These are phyloP conservation scores for Tubosaeta sp. DNA, from an alignment of 768 basidiomycete species.

Conservation along the genomic window DNA sequence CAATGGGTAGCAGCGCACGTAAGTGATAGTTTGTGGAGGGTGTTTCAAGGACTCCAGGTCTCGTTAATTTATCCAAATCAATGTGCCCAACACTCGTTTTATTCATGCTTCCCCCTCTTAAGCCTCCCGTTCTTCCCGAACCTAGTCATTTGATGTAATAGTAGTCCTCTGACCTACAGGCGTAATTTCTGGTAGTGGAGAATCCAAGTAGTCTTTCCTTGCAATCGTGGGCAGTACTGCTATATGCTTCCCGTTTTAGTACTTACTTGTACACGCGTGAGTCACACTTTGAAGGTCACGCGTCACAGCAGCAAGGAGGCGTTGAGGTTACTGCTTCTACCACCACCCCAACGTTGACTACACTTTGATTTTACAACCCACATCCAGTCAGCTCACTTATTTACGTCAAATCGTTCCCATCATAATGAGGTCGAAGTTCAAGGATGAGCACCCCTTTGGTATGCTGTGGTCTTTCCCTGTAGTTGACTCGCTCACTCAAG, in stretches of 20 bases:
- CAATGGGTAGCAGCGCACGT: constrained; percentile 42
- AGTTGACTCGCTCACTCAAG: constrained; percentile 31
- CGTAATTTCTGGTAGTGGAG: background rate
- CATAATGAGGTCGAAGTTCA: constrained; percentile 89
- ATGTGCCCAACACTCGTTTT: background rate
- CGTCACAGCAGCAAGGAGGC: constrained; percentile 32
- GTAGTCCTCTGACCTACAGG: constrained; percentile 6
- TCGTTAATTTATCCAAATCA: background rate
- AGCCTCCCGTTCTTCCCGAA: background rate
- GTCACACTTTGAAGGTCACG: constrained; percentile 28
- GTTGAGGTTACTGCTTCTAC: constrained; percentile 21
- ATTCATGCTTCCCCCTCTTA: background rate
- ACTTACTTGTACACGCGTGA: constrained; percentile 11
- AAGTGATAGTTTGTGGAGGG: constrained; percentile 5
- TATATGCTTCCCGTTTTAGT: constrained; percentile 11
- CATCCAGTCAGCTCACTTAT: constrained; percentile 3
- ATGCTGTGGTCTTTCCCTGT: constrained; percentile 23
- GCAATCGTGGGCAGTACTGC: background rate
- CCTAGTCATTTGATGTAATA: background rate
- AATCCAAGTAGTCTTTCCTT: background rate
- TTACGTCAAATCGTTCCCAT: constrained; percentile 1
- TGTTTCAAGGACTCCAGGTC: background rate
- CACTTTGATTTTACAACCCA: constrained; percentile 12
- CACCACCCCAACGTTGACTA: constrained; percentile 26
- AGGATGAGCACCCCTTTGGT: constrained; percentile 99